Conservation (phyloP, 1,284 basidiomycete genomes). For the Sanghuangporus sanghuang region DNA sequence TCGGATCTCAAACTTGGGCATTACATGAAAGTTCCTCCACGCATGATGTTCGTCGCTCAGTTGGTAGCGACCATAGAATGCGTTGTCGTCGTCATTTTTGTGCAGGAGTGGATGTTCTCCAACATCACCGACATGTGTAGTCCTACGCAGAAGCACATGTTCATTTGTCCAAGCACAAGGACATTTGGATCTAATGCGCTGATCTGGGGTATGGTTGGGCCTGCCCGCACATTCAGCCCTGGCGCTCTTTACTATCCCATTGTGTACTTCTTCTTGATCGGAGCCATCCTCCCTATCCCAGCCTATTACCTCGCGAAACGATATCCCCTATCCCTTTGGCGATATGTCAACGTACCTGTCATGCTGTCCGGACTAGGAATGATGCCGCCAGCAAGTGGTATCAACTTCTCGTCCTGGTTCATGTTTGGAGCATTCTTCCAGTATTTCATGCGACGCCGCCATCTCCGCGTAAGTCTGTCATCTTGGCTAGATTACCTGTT, state of each 20-base stretch:
- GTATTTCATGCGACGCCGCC: slow-evolving; percentile 69
- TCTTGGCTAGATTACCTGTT: neutral
- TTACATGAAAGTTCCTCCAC: slow-evolving; percentile 73
- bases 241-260: slow-evolving; percentile 56
- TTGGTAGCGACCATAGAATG: slow-evolving; percentile 59
- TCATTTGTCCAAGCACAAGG: slow-evolving; percentile 61
- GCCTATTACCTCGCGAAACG: slow-evolving; percentile 77
- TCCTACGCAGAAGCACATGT: slow-evolving; percentile 50
- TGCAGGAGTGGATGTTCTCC: slow-evolving; percentile 71
- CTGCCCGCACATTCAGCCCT: slow-evolving; percentile 62
- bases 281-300: slow-evolving; percentile 67
- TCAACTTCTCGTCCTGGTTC: slow-evolving; percentile 78
- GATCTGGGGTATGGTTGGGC: slow-evolving; percentile 80
- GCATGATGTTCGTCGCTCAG: slow-evolving; percentile 64
- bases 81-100: slow-evolving; percentile 51
- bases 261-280: slow-evolving; percentile 73
- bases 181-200: slow-evolving; percentile 67
- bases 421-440: slow-evolving; percentile 75
- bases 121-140: slow-evolving; percentile 73
- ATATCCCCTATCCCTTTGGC: slow-evolving; percentile 71
- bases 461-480: slow-evolving; percentile 44
- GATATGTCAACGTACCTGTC: slow-evolving; percentile 77
- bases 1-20: slow-evolving; percentile 72
- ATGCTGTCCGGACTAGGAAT: slow-evolving; percentile 58
- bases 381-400: slow-evolving; percentile 71